phyloP scores from a whole-genome alignment of 108 stramenopile species.

The Pelagomonas calceolata region DNA sequence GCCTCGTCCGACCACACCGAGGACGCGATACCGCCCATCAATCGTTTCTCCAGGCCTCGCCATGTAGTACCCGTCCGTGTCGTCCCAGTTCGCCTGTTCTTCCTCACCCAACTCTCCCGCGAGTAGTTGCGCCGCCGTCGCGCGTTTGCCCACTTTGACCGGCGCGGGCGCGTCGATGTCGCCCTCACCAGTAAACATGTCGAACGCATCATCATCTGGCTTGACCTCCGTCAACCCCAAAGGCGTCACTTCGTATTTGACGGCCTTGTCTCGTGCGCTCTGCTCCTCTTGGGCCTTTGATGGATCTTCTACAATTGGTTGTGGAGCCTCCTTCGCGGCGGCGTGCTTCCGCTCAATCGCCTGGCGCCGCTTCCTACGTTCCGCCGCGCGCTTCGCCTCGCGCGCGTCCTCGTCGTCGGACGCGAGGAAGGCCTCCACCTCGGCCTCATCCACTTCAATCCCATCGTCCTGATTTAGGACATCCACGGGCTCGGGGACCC shows the following conservation, averaged over 20 bases:
- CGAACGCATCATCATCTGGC: background rate
- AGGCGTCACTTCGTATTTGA: too few species aligned
- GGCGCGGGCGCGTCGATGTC: slow-evolving; percentile 13
- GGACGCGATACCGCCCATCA: slow-evolving; percentile 54
- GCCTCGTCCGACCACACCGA: slow-evolving; percentile 83
- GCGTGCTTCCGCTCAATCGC: background rate
- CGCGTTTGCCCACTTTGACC: background rate
- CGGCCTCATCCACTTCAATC: too few species aligned
- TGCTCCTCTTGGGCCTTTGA: background rate
- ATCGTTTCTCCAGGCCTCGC: slow-evolving; percentile 71
- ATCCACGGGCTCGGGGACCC: too few species aligned
- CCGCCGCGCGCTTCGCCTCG: background rate
- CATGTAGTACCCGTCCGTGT: slow-evolving; percentile 94
- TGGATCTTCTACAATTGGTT: background rate
- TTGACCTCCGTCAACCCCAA: too few species aligned
- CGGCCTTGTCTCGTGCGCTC: background rate
- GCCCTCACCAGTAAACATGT: background rate
- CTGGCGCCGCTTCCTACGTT: background rate
- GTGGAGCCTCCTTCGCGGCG: background rate
- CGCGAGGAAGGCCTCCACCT: background rate
- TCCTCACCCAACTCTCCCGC: slow-evolving; percentile 9
- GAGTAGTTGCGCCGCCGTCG: background rate
- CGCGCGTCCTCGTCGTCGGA: slow-evolving; percentile 6
- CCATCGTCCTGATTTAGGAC: too few species aligned
- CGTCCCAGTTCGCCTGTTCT: slow-evolving; percentile 65